Conservation (phyloP, 2,329 filamentous ascomycete species). For the Domatiomyces globalis region DNA sequence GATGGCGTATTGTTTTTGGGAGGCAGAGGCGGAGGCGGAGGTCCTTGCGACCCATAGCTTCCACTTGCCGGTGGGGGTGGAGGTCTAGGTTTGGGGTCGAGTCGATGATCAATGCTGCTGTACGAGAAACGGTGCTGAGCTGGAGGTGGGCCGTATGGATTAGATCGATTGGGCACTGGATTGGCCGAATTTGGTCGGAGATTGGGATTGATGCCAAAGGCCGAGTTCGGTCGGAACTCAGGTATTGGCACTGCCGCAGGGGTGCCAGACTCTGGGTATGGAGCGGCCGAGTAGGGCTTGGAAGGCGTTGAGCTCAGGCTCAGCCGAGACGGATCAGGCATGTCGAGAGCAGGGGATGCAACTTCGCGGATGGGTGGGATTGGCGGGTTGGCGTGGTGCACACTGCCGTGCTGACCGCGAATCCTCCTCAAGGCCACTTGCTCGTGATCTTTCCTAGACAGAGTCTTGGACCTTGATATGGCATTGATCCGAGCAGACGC, state of each 20-base stretch:
- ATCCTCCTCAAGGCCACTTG: conserved; percentile 79
- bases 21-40: conserved; percentile 2
- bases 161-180: conserved; percentile 10
- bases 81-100: background rate
- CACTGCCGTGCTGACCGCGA: conserved; percentile 63
- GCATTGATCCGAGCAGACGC: conserved; percentile 69
- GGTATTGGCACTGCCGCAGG: conserved; percentile 21
- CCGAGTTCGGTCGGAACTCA: conserved; percentile 31
- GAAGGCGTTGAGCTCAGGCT: conserved; percentile 20
- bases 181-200: conserved; percentile 28
- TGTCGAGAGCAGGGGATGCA: conserved; percentile 26
- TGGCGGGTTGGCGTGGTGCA: conserved; percentile 23
- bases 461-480: conserved; percentile 63
- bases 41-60: conserved; percentile 7
- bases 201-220: conserved; percentile 36
- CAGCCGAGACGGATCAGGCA: conserved; percentile 35
- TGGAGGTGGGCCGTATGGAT: conserved; percentile 10
- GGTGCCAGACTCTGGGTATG: conserved; percentile 27
- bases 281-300: conserved; percentile 20
- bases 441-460: conserved; percentile 86
- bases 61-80: conserved; percentile 6
- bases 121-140: conserved; percentile 7
- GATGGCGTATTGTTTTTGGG: conserved; percentile 5
- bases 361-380: conserved; percentile 29
- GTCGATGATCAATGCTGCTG: background rate